Evolutionary conservation across 768 basidiomycete species (phyloP), one percentile per base, ranked within the genome.

Genomic region (Candolleomyces eurysporus): DNA sequence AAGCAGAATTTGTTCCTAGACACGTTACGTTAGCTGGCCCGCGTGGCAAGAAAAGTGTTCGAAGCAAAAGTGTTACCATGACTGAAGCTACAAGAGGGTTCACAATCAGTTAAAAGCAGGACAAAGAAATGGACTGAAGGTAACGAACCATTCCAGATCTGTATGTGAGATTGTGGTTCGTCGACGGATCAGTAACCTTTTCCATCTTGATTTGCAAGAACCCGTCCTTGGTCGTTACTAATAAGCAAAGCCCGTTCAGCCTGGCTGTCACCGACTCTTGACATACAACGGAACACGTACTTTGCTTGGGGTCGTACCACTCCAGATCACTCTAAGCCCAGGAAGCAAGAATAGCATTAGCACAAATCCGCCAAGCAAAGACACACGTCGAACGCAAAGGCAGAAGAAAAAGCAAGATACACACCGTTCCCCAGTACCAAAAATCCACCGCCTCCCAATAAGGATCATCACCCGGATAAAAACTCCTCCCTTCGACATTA

Each of bases 91-190:
- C 36, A 36, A 36, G 5, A 36, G 11, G 36, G 2, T 26, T 3
- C 6, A 3, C 1, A 36, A 6, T 11, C 36, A 6, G 6, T 36
- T 36, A 36, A 11, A 36, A 8, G 36, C 36, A 36, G 11, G 5
- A 6, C 36, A 11, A 1, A 19, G 10, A 11, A 1, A 5, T 36
- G 36, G 11, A 36, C 36, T 36, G 36, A 17, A 16, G 46, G 43
- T 21, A 56, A 79, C 80, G 42, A 75, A 83, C 72, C 73, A 76
- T 76, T 32, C 68, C 72, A 16, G 71, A 73, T 32, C 65, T 68
- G 69, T 88, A 95, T 67, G 87, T 84, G 61, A 94, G 72, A 64
- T 89, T 81, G 70, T 93, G 87, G 63, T 76, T 78, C 31, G 46
- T 16, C 2, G 14, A 9, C 6, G 88, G 59, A 79, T 88, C 22